Percentiles rank a stretch among this genome's conserved stretches.
Conservation (phyloP, 1,284 basidiomycete species). For the Amylostereum chailletii region DNA sequence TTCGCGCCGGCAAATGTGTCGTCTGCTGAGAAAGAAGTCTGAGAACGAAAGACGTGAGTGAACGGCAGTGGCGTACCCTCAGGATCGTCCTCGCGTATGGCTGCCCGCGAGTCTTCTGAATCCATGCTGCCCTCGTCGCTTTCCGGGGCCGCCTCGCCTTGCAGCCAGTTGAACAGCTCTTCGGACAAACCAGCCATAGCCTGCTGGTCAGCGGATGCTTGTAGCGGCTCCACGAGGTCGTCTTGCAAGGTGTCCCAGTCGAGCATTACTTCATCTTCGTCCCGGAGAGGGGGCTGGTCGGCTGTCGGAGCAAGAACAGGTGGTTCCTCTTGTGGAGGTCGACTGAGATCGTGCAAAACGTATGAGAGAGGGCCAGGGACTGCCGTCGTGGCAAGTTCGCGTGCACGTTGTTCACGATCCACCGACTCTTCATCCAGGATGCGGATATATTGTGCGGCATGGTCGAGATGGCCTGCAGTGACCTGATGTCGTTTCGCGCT, state of each 20-base stretch:
- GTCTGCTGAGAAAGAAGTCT: neutral
- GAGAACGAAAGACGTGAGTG: neutral
- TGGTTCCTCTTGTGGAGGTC: neutral
- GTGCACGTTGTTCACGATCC: neutral
- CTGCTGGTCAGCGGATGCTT: too few species aligned
- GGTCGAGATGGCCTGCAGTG: neutral
- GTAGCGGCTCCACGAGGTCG: too few species aligned
- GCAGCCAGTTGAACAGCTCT: too few species aligned
- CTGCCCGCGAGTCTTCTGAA: too few species aligned
- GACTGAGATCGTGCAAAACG: neutral
- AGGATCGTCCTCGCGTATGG: too few species aligned
- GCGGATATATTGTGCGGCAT: neutral
- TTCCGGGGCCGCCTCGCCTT: too few species aligned
- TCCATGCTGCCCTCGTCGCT: too few species aligned
- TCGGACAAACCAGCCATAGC: too few species aligned
- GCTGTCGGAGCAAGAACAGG: neutral
- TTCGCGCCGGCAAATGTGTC: neutral
- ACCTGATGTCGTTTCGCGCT: too few species aligned
- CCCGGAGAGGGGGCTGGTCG: neutral
- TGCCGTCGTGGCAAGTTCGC: neutral
- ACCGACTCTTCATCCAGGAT: neutral
- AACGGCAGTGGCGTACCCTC: too few species aligned
- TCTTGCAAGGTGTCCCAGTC: too few species aligned
- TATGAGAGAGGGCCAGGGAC: neutral
- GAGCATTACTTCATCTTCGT: neutral